phyloP scores from a whole-genome alignment of 2,329 filamentous ascomycete genomes.

The Clarireedia hainanense region DNA sequence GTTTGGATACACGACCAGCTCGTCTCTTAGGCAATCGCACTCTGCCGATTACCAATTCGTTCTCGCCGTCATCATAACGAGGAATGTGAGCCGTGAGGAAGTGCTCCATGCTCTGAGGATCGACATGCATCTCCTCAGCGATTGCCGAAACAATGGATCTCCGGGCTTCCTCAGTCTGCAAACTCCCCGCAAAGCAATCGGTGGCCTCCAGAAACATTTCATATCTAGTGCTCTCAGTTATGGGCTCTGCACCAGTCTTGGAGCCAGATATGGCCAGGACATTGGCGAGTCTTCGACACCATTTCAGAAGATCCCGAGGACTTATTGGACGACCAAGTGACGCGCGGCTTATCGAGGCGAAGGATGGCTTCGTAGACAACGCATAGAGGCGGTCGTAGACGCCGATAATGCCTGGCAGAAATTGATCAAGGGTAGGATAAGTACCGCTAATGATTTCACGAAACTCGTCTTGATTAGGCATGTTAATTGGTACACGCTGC shows the following conservation, averaged over 20 bases:
- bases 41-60: conserved; percentile 56
- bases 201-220: conserved; percentile 89
- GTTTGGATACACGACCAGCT: conserved; percentile 36
- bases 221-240: conserved; percentile 65
- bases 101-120: conserved; percentile 72
- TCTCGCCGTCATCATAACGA: conserved; percentile 53
- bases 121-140: conserved; percentile 80
- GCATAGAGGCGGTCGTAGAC: conserved; percentile 49
- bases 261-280: conserved; percentile 55
- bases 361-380: conserved; percentile 35
- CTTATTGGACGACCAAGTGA: conserved; percentile 48
- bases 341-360: conserved; percentile 40
- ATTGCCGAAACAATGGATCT: conserved; percentile 58
- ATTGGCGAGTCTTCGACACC: conserved; percentile 69
- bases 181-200: conserved; percentile 82
- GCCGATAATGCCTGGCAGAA: conserved; percentile 49
- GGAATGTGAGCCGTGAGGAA: conserved; percentile 69
- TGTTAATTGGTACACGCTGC: conserved; percentile 63
- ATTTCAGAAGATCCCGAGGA: conserved; percentile 79
- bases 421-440: conserved; percentile 62
- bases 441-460: conserved; percentile 62
- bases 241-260: conserved; percentile 59
- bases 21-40: conserved; percentile 48
- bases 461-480: conserved; percentile 63
- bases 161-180: conserved; percentile 58